Evolutionary conservation across 2,329 filamentous ascomycete species (phyloP), one percentile per base, ranked within the genome.

Genomic region (Aspergillus sp.): DNA sequence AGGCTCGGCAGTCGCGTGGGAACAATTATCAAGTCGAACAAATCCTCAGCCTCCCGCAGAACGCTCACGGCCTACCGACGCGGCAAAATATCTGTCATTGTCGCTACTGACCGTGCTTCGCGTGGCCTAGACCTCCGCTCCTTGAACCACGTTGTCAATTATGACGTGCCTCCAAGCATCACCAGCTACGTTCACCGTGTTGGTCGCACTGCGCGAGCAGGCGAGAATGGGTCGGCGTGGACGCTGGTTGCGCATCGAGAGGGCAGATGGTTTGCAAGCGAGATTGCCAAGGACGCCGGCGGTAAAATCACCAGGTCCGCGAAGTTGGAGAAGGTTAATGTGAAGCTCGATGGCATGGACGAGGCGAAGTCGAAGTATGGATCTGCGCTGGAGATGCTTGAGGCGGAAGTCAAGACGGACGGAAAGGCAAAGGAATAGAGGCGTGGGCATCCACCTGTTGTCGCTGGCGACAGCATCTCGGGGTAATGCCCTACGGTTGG

Each of bases 71-170:
- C 73, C n/a, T 88, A 89, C 55, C 63, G 71, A 3, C 57, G 65
- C 5, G 71, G 71, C 36, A 74, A 74, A 37, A 60, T 83, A 15
- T 78, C 78, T 5, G 76, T 93, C 29, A 75, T 96, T 26, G 80
- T 96, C 28, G 86, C 88, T 1, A 93, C 91, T 0, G 89, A 96
- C 55, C 80, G 93, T n/a, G 85, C 91, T 1, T 85, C 86, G 2
- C 82, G 89, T 42, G 91, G 89, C 49, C 77, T 96, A 15, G 89
- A 96, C 57, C 70, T 94, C 8, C 75, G 77, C 1, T 72, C 75
- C 29, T 72, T 96, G 29, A 78, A 79, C 22, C 83, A 93, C 52
- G 86, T 96, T 29, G 68, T 96, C 60, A 95, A 94, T 63, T 96
- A 96, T 66, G 89, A 95, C 55, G 71, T 95, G 32, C 89, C 89